phyloP scores from a whole-genome alignment of 148 eudicot species.

The Vaccinium macrocarpon region DNA sequence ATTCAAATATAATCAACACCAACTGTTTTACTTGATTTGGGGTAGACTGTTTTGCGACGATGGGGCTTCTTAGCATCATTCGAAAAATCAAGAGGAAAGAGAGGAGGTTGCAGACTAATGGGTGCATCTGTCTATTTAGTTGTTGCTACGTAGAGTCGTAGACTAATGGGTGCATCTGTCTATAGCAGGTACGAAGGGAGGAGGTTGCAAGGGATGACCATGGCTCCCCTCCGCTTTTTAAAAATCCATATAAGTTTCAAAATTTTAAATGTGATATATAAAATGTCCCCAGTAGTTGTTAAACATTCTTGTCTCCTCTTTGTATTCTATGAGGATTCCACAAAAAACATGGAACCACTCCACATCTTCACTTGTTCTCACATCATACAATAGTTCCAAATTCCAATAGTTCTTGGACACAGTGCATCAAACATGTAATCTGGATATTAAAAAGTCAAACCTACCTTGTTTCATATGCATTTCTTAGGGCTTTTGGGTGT shows the following conservation, averaged over 20 bases:
- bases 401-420: neutral
- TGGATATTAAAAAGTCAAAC: neutral
- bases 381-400: no score
- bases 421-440: neutral
- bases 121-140: neutral
- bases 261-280: no score
- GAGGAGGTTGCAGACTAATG: no score
- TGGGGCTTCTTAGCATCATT: conserved; percentile 96
- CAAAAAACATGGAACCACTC: no score
- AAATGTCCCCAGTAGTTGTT: no score
- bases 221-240: neutral
- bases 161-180: neutral
- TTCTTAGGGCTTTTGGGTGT: no score
- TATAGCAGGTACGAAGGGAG: neutral
- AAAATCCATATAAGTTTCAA: no score
- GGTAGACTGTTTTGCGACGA: conserved; percentile 20
- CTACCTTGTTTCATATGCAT: no score
- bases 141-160: neutral
- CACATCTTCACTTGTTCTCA: no score
- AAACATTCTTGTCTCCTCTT: no score
- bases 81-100: conserved; percentile 89
- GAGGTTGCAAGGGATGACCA: neutral
- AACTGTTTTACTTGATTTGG: neutral
- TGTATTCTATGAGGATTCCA: no score
- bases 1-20: neutral